Conservation (phyloP, 495 filamentous ascomycete genomes). For the Aspergillus avenaceus region DNA sequence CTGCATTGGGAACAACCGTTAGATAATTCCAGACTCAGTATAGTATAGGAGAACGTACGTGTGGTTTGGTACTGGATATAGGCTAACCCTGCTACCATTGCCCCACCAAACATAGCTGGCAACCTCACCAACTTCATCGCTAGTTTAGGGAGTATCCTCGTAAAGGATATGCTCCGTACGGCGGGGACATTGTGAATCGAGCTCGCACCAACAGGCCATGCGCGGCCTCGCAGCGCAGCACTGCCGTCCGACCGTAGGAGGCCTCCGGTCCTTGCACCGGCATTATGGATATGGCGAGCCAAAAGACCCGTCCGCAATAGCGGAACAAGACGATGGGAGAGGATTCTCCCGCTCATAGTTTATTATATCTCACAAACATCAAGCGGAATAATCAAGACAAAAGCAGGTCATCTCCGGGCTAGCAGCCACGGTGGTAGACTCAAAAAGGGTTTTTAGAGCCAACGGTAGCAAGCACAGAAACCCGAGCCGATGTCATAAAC, state of each 20-base stretch:
- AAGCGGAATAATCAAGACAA: slow-evolving; percentile 7
- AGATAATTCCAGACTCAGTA: slow-evolving; percentile 15
- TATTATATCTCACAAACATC: slow-evolving; percentile 36
- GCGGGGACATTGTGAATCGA: slow-evolving; percentile 75
- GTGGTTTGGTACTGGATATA: slow-evolving; percentile 97
- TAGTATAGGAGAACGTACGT: slow-evolving; percentile 51
- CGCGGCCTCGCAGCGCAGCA: slow-evolving; percentile 55
- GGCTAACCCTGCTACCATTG: slow-evolving; percentile 77
- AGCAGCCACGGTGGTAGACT: slow-evolving; percentile 7
- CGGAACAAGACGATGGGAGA: slow-evolving; percentile 68
- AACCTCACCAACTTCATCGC: slow-evolving; percentile 81
- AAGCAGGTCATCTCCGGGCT: slow-evolving; percentile 20
- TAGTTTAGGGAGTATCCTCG: slow-evolving; percentile 79
- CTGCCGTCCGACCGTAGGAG: slow-evolving; percentile 63
- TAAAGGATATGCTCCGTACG: slow-evolving; percentile 82
- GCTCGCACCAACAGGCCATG: slow-evolving; percentile 72
- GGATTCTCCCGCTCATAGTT: slow-evolving; percentile 78
- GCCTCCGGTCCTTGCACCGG: slow-evolving; percentile 59
- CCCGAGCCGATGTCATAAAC: slow-evolving; percentile 3
- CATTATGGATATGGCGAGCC: slow-evolving; percentile 62
- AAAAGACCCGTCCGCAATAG: slow-evolving; percentile 56
- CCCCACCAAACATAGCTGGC: slow-evolving; percentile 87
- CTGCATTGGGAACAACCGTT: slow-evolving; percentile 35
- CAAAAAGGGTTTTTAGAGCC: too few relatives aligned
- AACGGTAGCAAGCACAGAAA: too few relatives aligned